phyloP scores from a whole-genome alignment of 176 grass and related monocot species.

The Phragmites australis region DNA sequence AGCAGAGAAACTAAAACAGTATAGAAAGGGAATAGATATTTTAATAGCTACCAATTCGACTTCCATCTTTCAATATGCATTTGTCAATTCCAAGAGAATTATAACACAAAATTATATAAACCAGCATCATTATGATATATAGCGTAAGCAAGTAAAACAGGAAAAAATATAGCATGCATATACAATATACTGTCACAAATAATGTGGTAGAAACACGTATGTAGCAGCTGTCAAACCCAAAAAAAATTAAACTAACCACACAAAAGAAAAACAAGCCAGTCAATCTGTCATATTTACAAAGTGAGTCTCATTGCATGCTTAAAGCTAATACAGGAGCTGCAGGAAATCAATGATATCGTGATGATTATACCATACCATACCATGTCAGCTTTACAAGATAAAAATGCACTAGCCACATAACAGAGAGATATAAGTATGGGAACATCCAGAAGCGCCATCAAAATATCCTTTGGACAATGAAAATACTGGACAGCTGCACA shows the following conservation, averaged over 20 bases:
- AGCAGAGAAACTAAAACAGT: background rate
- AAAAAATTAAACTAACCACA: background rate
- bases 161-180: background rate
- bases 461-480: background rate
- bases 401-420: background rate
- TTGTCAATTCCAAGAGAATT: background rate
- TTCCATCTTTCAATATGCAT: background rate
- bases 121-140: background rate
- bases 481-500: background rate
- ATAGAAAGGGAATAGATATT: background rate
- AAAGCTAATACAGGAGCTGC: background rate
- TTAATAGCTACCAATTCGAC: background rate
- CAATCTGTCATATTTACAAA: background rate
- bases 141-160: background rate
- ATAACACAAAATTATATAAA: background rate
- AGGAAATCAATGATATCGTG: background rate
- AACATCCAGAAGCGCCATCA: background rate
- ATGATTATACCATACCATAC: background rate
- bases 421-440: background rate
- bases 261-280: background rate
- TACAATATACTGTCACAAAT: background rate
- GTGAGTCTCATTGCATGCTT: background rate
- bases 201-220: background rate
- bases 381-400: background rate
- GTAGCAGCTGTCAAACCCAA: background rate